phyloP scores from a whole-genome alignment of 1,284 basidiomycete species.

The Heimioporus punctisporus region DNA sequence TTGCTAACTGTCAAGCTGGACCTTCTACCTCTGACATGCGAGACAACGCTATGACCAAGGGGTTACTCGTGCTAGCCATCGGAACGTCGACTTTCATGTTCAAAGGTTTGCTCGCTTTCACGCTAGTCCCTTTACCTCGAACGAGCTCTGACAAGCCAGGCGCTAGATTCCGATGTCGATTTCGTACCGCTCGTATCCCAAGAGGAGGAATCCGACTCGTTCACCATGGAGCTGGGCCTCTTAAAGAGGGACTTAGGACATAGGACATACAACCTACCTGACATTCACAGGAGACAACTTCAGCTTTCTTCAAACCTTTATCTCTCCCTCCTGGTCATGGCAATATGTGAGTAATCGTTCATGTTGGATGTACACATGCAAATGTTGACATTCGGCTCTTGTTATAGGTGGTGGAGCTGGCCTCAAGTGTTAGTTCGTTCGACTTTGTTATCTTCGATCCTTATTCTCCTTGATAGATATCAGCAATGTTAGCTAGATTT shows the following conservation, averaged over 20 bases:
- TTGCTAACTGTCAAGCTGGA: too few species aligned
- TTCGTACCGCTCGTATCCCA: conserved; percentile 18
- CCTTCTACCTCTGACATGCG: not conserved
- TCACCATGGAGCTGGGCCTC: too few species aligned
- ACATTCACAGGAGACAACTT: conserved; percentile 52
- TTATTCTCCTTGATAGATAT: too few species aligned
- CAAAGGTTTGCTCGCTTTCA: conserved; percentile 20
- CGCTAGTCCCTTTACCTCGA: conserved; percentile 26
- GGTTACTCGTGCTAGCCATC: too few species aligned
- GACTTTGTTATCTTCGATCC: too few species aligned
- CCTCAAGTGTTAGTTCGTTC: too few species aligned
- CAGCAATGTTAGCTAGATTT: too few species aligned
- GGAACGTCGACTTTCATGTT: too few species aligned
- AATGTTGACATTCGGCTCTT: not conserved
- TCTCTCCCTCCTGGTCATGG: conserved; percentile 71
- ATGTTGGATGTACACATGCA: not conserved
- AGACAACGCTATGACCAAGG: not conserved
- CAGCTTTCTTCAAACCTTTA: conserved; percentile 68
- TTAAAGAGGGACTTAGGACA: conserved; percentile 1
- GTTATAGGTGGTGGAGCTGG: too few species aligned
- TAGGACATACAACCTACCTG: conserved; percentile 26
- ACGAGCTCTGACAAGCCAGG: conserved; percentile 29
- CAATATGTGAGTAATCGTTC: conserved; percentile 59
- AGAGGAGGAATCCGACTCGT: not conserved
- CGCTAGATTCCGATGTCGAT: conserved; percentile 12